Base-by-base conservation (phyloP, 164 flowering plant genomes). In the Piper betle region DNA sequence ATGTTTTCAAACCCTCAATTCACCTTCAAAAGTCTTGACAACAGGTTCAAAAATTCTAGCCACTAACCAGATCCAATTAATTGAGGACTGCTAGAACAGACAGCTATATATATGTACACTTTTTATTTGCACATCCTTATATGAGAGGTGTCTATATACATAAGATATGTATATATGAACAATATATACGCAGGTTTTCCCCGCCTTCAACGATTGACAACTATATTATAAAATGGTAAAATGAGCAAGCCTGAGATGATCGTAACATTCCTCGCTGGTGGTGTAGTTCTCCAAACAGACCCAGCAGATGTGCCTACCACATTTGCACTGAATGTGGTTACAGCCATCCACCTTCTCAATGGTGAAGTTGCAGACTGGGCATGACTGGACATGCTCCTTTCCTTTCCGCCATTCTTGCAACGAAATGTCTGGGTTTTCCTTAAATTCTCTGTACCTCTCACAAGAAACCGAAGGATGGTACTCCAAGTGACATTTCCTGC, bases 341-440 rank as follows among this genome's bases (percentile, higher is more conserved):
- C 99, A 94, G 25, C 99, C 99, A 0, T 94, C 99, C 4, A 70
- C 64, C 77, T 94, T 94, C 84, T 94, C 99, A 43, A 94, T 88
- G 8, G 79, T 84, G 39, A 62, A 73, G 0, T 82, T 75, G 62
- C 99, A 91, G 3, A 58, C 66, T 0, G 94, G 91, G 72, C 99
- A 94, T 62, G 13, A 55, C 85, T 88, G 85, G 37, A 94, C 96
- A 52, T 82, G 61, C 7, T 89, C 95, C 71, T 80, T 91, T 18
- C 90, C 96, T 55, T 61, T 72, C 57, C 82, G 59, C 99, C 99
- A 94, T 58, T 83, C 87, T 53, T 79, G 66, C 59, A 94, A 71
- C 0, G 99, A 91, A 3, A 52, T 50, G 58, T 94, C 97, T 0
- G 99, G 97, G 55, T 91, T 88, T 1, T 83, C 87, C 77, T 94